These are phyloP conservation scores for Sarcocystis neurona DNA, from an alignment of 169 alveolate genomes.

Conservation along the genomic window DNA sequence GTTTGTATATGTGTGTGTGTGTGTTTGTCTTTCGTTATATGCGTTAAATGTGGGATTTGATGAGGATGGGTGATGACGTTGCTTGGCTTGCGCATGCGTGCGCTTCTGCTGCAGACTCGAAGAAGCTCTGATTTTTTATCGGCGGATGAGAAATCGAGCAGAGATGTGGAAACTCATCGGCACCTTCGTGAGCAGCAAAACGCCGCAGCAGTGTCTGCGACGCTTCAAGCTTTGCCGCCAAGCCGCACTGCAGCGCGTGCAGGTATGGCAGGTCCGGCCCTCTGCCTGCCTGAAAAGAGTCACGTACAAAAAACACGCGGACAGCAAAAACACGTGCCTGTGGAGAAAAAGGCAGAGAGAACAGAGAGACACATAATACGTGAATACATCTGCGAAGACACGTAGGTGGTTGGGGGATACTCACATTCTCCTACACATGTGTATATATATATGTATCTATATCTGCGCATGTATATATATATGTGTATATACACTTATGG, in stretches of 20 bases:
- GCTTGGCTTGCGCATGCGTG: not conserved
- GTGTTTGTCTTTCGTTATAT: not conserved
- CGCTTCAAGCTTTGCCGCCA: conserved; percentile 59
- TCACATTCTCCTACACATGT: too few species aligned
- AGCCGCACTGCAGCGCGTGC: conserved; percentile 22
- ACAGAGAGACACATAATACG: too few species aligned
- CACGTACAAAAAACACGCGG: too few species aligned
- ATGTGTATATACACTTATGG: not conserved
- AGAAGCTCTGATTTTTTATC: conserved; percentile 64
- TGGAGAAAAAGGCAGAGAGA: too few species aligned
- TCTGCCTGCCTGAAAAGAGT: not conserved
- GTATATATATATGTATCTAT: too few species aligned
- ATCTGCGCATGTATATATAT: not conserved
- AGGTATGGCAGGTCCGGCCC: not conserved
- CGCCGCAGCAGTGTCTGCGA: conserved; percentile 62
- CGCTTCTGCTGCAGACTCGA: conserved; percentile 51
- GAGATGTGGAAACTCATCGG: conserved; percentile 63
- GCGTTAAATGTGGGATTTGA: not conserved
- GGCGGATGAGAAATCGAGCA: conserved; percentile 55
- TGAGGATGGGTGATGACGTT: too few species aligned
- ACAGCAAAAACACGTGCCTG: too few species aligned
- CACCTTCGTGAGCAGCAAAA: conserved; percentile 56
- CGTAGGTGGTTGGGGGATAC: too few species aligned
- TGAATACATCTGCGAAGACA: too few species aligned
- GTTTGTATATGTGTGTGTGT: not conserved